Evolutionary conservation across 495 filamentous ascomycete genomes (phyloP).

Genomic region (Hypoxylon perforatum): DNA sequence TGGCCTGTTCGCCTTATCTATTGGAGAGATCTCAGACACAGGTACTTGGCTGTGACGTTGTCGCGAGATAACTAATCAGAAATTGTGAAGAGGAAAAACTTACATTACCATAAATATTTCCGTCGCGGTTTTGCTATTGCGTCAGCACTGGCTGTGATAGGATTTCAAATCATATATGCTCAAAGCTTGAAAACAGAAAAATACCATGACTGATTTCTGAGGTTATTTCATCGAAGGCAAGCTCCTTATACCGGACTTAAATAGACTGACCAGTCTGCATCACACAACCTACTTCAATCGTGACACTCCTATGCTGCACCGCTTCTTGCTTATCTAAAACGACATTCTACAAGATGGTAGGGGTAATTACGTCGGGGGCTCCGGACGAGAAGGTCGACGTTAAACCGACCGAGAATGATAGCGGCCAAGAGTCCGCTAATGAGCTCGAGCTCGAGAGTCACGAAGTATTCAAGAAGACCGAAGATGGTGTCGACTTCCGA

Average conservation of each 20-base stretch:
- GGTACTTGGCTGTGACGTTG: conserved; percentile 11
- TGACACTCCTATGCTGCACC: background rate
- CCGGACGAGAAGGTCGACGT: conserved; percentile 17
- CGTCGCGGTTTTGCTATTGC: too few relatives aligned
- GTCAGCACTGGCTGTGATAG: too few relatives aligned
- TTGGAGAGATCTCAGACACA: conserved; percentile 21
- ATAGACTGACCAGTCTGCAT: too few relatives aligned
- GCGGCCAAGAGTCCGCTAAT: conserved; percentile 1
- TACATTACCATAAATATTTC: background rate
- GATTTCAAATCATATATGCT: too few relatives aligned
- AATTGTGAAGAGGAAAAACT: background rate
- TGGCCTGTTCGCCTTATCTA: conserved; percentile 12
- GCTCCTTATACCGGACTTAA: too few relatives aligned
- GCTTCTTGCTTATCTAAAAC: background rate
- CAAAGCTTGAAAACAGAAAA: too few relatives aligned
- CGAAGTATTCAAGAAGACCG: conserved; percentile 65
- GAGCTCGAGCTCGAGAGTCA: conserved; percentile 47
- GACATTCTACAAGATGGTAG: background rate
- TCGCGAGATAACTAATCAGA: background rate
- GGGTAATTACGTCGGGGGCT: background rate
- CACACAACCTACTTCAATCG: background rate
- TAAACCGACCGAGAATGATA: background rate
- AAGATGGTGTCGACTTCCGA: conserved; percentile 65
- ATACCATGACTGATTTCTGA: too few relatives aligned
- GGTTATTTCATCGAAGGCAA: too few relatives aligned